Evolutionary conservation across 495 filamentous ascomycete genomes (phyloP).

Genomic region (Podospora conica): DNA sequence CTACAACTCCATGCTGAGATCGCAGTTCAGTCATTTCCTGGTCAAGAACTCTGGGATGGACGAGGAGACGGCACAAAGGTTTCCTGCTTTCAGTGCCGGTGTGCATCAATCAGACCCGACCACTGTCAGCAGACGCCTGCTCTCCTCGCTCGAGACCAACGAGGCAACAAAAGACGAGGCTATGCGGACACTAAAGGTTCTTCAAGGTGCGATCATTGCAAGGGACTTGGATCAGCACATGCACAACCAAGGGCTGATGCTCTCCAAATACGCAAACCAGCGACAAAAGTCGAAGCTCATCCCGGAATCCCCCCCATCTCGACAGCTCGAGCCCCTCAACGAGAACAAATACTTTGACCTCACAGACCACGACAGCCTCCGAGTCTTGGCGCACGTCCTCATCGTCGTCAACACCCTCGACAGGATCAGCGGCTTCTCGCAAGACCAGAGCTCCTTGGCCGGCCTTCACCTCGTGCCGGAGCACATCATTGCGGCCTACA

Average conservation of each 20-base stretch:
- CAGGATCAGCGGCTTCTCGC: slow-evolving; percentile 39
- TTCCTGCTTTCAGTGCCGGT: slow-evolving; percentile 46
- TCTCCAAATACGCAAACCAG: slow-evolving; percentile 49
- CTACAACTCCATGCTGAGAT: slow-evolving; percentile 74
- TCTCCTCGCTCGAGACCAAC: slow-evolving; percentile 45
- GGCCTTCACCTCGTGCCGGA: slow-evolving; percentile 42
- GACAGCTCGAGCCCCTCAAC: slow-evolving; percentile 28
- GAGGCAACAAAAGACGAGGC: slow-evolving; percentile 43
- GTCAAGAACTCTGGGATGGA: slow-evolving; percentile 40
- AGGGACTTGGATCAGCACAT: slow-evolving; percentile 51
- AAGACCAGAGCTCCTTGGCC: slow-evolving; percentile 27
- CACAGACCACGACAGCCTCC: slow-evolving; percentile 51
- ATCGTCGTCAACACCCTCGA: slow-evolving; percentile 45
- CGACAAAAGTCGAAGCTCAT: slow-evolving; percentile 45
- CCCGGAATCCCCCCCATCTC: slow-evolving; percentile 23
- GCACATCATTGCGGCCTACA: slow-evolving; percentile 71
- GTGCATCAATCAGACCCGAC: slow-evolving; percentile 47
- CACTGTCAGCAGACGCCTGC: slow-evolving; percentile 43
- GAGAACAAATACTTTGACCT: slow-evolving; percentile 41
- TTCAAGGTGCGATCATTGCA: slow-evolving; percentile 61
- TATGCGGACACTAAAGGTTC: slow-evolving; percentile 51
- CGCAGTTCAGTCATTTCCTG: slow-evolving; percentile 59
- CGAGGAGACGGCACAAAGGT: slow-evolving; percentile 34
- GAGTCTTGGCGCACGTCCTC: slow-evolving; percentile 57
- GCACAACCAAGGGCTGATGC: slow-evolving; percentile 50